Percentiles rank a stretch among this genome's conserved stretches.
Conservation (phyloP, 1,284 basidiomycete genomes). For the Cryptococcus sp. region DNA sequence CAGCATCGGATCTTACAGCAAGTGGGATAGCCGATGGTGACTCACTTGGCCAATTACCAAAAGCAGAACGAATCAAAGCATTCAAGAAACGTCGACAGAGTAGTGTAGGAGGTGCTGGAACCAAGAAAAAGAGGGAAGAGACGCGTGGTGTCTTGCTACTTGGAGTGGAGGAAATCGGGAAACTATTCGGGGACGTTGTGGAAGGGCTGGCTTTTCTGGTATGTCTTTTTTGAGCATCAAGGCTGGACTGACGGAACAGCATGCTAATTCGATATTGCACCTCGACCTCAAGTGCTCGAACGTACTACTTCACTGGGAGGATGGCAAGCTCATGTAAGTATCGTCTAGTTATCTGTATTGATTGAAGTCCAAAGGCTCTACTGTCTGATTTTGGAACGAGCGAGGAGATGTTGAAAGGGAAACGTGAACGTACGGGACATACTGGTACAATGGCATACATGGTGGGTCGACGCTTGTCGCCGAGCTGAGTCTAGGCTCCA, state of each 20-base stretch:
- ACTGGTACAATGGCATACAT: slow-evolving; percentile 77
- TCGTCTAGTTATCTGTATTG: background rate
- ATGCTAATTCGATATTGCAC: slow-evolving; percentile 78
- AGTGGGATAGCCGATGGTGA: slow-evolving; percentile 32
- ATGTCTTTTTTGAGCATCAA: slow-evolving; percentile 37
- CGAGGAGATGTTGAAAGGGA: slow-evolving; percentile 72
- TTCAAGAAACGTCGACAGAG: slow-evolving; percentile 36
- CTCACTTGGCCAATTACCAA: slow-evolving; percentile 53
- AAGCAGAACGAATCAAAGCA: slow-evolving; percentile 60
- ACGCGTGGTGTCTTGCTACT: slow-evolving; percentile 67
- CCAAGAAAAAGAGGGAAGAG: slow-evolving; percentile 21
- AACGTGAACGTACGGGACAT: slow-evolving; percentile 71
- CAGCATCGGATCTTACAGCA: slow-evolving; percentile 36
- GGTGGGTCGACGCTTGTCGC: slow-evolving; percentile 12
- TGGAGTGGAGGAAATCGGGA: slow-evolving; percentile 71
- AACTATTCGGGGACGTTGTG: slow-evolving; percentile 71
- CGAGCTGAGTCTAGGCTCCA: slow-evolving; percentile 54
- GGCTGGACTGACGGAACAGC: slow-evolving; percentile 52
- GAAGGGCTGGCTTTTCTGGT: slow-evolving; percentile 76
- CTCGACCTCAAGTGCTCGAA: slow-evolving; percentile 91
- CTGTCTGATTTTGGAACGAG: slow-evolving; percentile 93
- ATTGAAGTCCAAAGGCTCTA: slow-evolving; percentile 61
- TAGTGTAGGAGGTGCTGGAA: slow-evolving; percentile 15
- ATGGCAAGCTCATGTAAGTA: slow-evolving; percentile 64
- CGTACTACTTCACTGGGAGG: slow-evolving; percentile 86